Conservation (phyloP, 2,329 filamentous ascomycete species). For the Neofusicoccum cordaticola region DNA sequence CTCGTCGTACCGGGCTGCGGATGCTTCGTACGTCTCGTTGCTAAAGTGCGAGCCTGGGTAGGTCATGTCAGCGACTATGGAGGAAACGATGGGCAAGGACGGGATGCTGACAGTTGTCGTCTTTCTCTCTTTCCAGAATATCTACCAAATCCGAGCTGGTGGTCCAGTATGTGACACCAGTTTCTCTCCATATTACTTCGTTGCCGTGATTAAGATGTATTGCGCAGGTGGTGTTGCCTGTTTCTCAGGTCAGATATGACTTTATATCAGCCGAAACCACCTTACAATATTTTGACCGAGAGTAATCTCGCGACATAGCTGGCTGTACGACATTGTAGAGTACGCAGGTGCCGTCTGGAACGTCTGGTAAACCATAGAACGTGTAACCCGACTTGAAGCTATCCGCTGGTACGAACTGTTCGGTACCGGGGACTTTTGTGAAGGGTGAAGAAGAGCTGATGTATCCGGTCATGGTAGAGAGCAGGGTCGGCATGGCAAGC, state of each 20-base stretch:
- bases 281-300: not conserved
- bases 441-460: slow-evolving; percentile 23
- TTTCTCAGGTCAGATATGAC: too few relatives aligned
- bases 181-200: not conserved
- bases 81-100: not conserved
- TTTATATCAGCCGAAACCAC: too few relatives aligned
- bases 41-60: not conserved
- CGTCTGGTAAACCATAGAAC: not conserved
- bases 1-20: not conserved
- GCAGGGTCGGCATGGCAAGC: slow-evolving; percentile 30
- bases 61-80: too few relatives aligned
- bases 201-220: not conserved
- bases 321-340: not conserved
- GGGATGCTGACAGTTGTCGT: not conserved
- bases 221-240: not conserved
- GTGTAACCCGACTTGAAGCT: not conserved
- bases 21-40: not conserved
- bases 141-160: too few relatives aligned
- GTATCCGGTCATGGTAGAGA: slow-evolving; percentile 40
- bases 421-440: not conserved
- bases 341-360: not conserved
- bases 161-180: not conserved
- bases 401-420: not conserved
- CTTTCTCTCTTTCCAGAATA: not conserved
- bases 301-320: not conserved